phyloP scores from a whole-genome alignment of 805 yeast species.

The Sugiyamaella americana region DNA sequence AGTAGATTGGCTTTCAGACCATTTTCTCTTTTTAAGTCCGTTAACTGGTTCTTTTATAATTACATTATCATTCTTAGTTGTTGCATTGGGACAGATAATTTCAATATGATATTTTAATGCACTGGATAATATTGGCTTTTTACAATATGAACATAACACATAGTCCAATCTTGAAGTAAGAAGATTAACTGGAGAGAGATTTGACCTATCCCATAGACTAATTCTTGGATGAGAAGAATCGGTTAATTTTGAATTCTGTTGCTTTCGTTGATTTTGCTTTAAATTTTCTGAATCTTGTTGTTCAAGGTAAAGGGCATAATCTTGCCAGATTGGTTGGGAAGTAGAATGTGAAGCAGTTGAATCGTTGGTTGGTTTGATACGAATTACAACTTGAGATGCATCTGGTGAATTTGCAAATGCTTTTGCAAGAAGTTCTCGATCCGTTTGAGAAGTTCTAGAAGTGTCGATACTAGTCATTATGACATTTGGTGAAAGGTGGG shows the following conservation, averaged over 20 bases:
- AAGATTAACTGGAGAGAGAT: constrained; percentile 24
- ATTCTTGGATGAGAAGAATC: constrained; percentile 4
- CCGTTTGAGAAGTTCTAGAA: no score
- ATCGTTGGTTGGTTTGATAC: constrained; percentile 2
- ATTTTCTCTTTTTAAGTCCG: constrained; percentile 1
- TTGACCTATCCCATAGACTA: constrained; percentile 23
- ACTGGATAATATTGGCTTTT: constrained; percentile 25
- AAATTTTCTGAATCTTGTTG: constrained; percentile 2
- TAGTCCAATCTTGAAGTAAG: constrained; percentile 25
- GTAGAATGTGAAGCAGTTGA: not conserved
- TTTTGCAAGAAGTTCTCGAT: constrained; percentile 1
- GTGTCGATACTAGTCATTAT: no score
- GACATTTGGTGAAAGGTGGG: no score
- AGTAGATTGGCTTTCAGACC: constrained; percentile 4
- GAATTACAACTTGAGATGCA: constrained; percentile 5
- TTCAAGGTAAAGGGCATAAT: constrained; percentile 14
- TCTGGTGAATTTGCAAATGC: constrained; percentile 10
- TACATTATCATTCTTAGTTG: not conserved
- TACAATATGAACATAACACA: constrained; percentile 27
- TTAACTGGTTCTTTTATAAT: not conserved
- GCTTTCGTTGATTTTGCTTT: not conserved
- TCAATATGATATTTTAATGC: constrained; percentile 22
- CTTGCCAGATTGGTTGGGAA: constrained; percentile 18
- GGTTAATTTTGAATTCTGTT: not conserved
- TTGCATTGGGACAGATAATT: constrained; percentile 11